A percentile compares a stretch with the other conserved stretches of the same genome.
Evolutionary conservation across 148 eudicot genomes (phyloP).

Genomic region (Polygonum maritimum): DNA sequence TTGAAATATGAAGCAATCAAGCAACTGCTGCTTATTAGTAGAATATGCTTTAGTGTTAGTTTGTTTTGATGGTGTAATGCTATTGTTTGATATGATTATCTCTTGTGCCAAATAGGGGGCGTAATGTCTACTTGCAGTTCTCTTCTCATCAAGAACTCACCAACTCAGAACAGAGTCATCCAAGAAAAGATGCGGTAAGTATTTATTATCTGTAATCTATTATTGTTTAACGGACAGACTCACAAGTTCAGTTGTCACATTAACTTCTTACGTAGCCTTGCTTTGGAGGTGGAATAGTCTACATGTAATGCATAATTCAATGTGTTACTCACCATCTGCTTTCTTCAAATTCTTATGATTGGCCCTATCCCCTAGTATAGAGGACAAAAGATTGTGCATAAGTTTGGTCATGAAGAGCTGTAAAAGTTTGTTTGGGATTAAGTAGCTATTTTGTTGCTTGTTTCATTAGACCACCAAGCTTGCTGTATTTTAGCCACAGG

Average conservation of each 20-base stretch:
- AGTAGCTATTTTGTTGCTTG: background rate
- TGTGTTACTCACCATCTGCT: background rate
- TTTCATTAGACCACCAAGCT: background rate
- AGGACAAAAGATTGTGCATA: background rate
- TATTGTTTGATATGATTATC: constrained; percentile 4
- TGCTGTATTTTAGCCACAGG: background rate
- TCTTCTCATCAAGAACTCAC: constrained; percentile 38
- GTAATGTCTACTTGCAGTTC: constrained; percentile 37
- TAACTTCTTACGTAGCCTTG: background rate
- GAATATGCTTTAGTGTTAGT: background rate
- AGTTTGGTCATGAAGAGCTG: background rate
- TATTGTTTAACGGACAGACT: background rate
- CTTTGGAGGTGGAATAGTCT: background rate
- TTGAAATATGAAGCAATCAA: background rate
- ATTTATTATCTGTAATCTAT: background rate
- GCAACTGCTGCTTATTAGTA: background rate
- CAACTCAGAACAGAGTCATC: constrained; percentile 30
- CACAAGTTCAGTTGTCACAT: background rate
- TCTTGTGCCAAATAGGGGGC: constrained; percentile 17
- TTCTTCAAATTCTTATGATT: background rate
- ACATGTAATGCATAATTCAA: background rate
- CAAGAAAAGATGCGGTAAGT: constrained; percentile 31
- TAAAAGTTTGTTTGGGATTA: background rate
- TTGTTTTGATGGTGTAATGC: background rate
- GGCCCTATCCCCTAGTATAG: background rate